Percentiles rank a stretch among this genome's conserved stretches.
Conservation (phyloP, 164 flowering plant genomes). For the Santalum album region DNA sequence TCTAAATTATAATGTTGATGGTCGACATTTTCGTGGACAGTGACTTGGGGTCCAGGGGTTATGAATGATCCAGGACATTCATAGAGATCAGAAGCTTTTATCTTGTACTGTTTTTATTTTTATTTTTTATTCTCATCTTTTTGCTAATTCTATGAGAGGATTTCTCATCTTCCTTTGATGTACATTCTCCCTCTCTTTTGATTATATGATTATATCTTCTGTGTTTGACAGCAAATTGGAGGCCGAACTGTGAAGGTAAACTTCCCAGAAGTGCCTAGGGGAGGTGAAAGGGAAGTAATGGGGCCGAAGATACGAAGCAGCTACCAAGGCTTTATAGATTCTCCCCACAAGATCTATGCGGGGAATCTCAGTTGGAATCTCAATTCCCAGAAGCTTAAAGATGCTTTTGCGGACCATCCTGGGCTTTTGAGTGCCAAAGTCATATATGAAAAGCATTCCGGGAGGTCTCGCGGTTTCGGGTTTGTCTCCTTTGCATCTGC, state of each 20-base stretch:
- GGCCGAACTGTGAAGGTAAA: slow-evolving; percentile 80
- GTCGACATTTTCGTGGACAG: no score
- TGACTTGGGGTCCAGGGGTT: no score
- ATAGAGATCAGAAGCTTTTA: no score
- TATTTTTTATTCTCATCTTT: no score
- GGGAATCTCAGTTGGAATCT: slow-evolving; percentile 84
- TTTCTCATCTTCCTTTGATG: no score
- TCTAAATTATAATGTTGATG: no score
- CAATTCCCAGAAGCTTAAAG: slow-evolving; percentile 60
- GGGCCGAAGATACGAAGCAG: slow-evolving; percentile 51
- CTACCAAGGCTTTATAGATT: slow-evolving; percentile 54
- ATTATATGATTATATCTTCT: no score
- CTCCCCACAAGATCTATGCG: slow-evolving; percentile 82
- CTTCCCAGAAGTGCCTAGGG: slow-evolving; percentile 90
- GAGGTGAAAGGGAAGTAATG: slow-evolving; percentile 81
- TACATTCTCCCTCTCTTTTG: no score
- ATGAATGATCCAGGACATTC: no score
- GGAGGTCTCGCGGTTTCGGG: slow-evolving; percentile 85
- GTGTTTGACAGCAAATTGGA: slow-evolving; percentile 44
- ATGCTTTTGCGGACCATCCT: slow-evolving; percentile 51
- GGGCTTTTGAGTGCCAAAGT: slow-evolving; percentile 77
- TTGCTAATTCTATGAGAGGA: no score
- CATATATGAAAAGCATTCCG: slow-evolving; percentile 50
- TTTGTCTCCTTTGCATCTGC: slow-evolving; percentile 63
- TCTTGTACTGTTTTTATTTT: no score